phyloP scores from a whole-genome alignment of 345 rosid species.

The Fremontodendron californicum region DNA sequence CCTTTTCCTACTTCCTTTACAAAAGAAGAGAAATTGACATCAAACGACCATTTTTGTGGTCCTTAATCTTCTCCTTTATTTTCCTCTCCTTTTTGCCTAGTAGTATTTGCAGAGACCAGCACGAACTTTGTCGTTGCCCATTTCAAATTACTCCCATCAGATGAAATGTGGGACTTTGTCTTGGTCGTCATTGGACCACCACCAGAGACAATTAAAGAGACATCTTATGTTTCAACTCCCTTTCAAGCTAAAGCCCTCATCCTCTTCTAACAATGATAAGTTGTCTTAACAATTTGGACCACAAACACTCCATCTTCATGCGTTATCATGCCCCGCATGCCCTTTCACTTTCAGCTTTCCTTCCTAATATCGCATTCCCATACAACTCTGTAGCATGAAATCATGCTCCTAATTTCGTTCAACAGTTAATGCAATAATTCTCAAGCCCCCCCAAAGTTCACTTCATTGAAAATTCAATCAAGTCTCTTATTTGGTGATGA shows the following conservation, averaged over 20 bases:
- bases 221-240: constrained; percentile 30
- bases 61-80: neutral
- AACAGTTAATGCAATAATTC: neutral
- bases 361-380: neutral
- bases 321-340: constrained; percentile 5
- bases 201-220: neutral
- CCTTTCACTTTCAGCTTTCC: neutral
- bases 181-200: constrained; percentile 19
- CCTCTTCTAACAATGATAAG: constrained; percentile 10
- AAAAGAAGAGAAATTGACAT: constrained; percentile 17
- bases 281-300: constrained; percentile 22
- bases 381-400: neutral
- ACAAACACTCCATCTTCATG: constrained; percentile 13
- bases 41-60: constrained; percentile 21
- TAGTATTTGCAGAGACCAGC: neutral
- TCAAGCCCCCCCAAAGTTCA: too few relatives aligned
- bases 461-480: neutral
- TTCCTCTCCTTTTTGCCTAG: neutral
- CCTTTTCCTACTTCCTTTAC: neutral
- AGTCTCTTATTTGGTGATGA: neutral
- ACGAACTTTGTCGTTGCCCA: neutral
- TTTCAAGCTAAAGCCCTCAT: constrained; percentile 10
- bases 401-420: neutral
- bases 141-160: neutral
- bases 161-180: neutral